A percentile compares a stretch with the other conserved stretches of the same genome.
Evolutionary conservation across 805 yeast genomes (phyloP).

Genomic region (Spencermartinsiella europaea): DNA sequence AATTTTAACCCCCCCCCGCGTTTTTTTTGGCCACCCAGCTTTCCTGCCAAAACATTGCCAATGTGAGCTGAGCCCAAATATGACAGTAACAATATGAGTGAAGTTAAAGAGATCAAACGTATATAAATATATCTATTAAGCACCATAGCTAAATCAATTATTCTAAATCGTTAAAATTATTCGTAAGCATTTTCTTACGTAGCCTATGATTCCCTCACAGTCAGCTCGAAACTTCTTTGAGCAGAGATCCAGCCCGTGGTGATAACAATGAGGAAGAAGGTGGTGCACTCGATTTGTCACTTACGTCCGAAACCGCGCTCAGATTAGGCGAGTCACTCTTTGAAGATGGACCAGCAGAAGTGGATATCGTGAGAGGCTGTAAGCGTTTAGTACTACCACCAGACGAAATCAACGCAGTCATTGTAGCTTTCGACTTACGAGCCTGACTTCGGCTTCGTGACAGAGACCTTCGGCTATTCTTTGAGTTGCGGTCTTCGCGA

Average conservation of each 20-base stretch:
- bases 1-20: too few relatives aligned
- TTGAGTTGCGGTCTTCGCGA: constrained; percentile 11
- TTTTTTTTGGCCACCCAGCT: too few relatives aligned
- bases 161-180: neutral
- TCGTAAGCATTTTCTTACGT: neutral
- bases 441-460: constrained; percentile 1
- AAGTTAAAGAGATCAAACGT: too few relatives aligned
- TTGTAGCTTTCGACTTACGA: neutral
- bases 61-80: too few relatives aligned
- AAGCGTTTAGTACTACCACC: neutral
- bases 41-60: too few relatives aligned
- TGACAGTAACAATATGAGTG: too few relatives aligned
- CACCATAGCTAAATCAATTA: neutral
- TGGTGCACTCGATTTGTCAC: neutral
- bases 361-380: neutral
- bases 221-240: neutral
- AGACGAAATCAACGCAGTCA: neutral
- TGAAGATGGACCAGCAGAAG: neutral
- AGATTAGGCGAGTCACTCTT: neutral
- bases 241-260: neutral
- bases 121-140: neutral
- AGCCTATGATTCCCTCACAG: too few relatives aligned
- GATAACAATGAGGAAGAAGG: neutral
- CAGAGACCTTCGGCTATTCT: constrained; percentile 2
- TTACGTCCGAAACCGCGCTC: neutral